A percentile compares a stretch with the other conserved stretches of the same genome.
phyloP scores from a whole-genome alignment of 2,329 filamentous ascomycete species.

The Penicillium brevicompactum region DNA sequence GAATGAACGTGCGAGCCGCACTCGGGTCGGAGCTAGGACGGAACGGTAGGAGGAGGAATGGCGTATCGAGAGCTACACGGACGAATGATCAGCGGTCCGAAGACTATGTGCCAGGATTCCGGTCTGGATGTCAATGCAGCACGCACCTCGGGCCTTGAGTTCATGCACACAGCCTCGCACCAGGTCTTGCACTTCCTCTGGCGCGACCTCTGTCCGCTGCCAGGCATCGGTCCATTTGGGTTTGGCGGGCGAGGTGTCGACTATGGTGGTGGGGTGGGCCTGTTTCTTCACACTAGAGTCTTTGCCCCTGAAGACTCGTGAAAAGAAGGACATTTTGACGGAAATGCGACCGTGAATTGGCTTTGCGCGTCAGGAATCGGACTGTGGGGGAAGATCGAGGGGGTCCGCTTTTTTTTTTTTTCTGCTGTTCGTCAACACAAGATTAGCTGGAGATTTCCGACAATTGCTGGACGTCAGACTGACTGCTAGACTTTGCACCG shows the following conservation, averaged over 20 bases:
- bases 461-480: not conserved
- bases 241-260: slow-evolving; percentile 62
- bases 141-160: slow-evolving; percentile 89
- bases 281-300: slow-evolving; percentile 68
- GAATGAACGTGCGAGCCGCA: slow-evolving; percentile 86
- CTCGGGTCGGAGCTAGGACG: slow-evolving; percentile 90
- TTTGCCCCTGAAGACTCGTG: slow-evolving; percentile 71
- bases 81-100: slow-evolving; percentile 35
- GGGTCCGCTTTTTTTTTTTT: slow-evolving; percentile 16
- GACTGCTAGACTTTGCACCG: not conserved
- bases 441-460: slow-evolving; percentile 6
- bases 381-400: slow-evolving; percentile 4
- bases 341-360: slow-evolving; percentile 19
- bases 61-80: slow-evolving; percentile 74
- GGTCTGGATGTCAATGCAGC: slow-evolving; percentile 36
- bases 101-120: slow-evolving; percentile 22
- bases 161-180: slow-evolving; percentile 83
- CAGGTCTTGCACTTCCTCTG: slow-evolving; percentile 88
- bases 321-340: slow-evolving; percentile 59
- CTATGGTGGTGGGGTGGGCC: slow-evolving; percentile 53
- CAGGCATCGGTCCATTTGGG: slow-evolving; percentile 88
- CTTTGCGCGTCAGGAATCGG: slow-evolving; percentile 7
- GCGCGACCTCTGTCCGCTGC: slow-evolving; percentile 76
- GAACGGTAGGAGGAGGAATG: slow-evolving; percentile 92
- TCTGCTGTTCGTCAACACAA: slow-evolving; percentile 10